Base-by-base conservation (phyloP, 306 rosid genomes). In the Erythrophleum fordii region DNA sequence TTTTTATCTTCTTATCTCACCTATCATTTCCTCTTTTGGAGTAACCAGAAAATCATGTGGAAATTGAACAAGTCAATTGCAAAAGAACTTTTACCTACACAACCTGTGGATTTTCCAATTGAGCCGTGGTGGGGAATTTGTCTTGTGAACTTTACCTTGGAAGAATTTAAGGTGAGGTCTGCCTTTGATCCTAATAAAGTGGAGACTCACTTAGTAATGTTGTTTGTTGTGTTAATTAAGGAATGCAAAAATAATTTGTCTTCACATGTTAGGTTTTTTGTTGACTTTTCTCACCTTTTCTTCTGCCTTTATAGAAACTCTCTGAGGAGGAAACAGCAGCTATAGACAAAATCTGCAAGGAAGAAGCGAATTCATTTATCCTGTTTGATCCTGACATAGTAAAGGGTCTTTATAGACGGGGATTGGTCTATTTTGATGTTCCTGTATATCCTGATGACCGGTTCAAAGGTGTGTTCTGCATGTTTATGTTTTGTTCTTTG, bases 71-170 rank as follows among this genome's bases (percentile, higher is more conserved):
- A 96, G 90, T 93, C 99, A 68, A 96, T 96, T 79, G 99, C 99
- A 73, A 96, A 90, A 85, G 99, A 96, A 78, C 89, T 93, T 56
- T 83, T 96, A 85, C 99, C 99, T 25, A 81, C 87, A 35, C 99
- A 90, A 61, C 98, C 98, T 75, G 97, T 92, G 75, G 99, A 96
- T 81, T 93, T 96, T 82, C 85, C 90, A 72, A 90, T 96, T 80
- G 99, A 96, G 77, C 93, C 98, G 26, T 96, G 98, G 99, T 96
- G 99, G 99, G 99, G 93, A 84, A 90, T 96, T 77, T 93, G 94
- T 89, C 88, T 96, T 44, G 99, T 93, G 87, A 96, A 96, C 89
- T 96, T 96, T 85, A 96, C 99, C 28, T 84, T 96, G 88, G 99
- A 96, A 86, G 99, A 96, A 86, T 96, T 96, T 83, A 96, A 96